Percentiles rank a stretch among this genome's conserved stretches.
phyloP scores from a whole-genome alignment of 345 rosid species.

The Moricandia arvensis region DNA sequence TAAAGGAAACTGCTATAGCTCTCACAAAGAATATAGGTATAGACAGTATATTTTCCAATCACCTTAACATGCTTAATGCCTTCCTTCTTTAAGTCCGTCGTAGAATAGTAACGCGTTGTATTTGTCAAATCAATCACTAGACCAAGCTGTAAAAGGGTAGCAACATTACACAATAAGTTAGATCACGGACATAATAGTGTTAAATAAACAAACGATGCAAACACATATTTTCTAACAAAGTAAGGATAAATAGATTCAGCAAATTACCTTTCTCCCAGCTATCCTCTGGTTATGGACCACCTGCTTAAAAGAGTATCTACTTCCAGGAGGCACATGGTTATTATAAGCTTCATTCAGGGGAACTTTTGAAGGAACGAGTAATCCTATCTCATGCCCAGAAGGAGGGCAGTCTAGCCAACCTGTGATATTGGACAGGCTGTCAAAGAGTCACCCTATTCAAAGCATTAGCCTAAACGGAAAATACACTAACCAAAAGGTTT shows the following conservation, averaged over 20 bases:
- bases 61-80: conserved; percentile 97
- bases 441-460: conserved; percentile 22
- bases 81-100: conserved; percentile 65
- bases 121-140: conserved; percentile 98
- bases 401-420: conserved; percentile 98
- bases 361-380: conserved; percentile 88
- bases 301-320: conserved; percentile 97
- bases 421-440: conserved; percentile 36
- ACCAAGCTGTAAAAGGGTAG: conserved; percentile 70
- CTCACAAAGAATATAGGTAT: not conserved
- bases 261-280: conserved; percentile 69
- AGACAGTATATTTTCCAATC: not conserved
- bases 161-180: conserved; percentile 3
- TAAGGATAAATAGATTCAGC: not conserved
- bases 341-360: conserved; percentile 86
- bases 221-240: not conserved
- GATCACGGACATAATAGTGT: conserved; percentile 11
- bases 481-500: conserved; percentile 11
- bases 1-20: conserved; percentile 11
- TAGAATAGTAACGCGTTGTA: conserved; percentile 80
- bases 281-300: conserved; percentile 77
- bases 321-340: conserved; percentile 77
- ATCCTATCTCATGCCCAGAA: conserved; percentile 66
- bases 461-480: conserved; percentile 13
- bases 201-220: not conserved